Evolutionary conservation across 495 filamentous ascomycete species (phyloP), one percentile per base, ranked within the genome.

Genomic region (Annulohypoxylon bovei): DNA sequence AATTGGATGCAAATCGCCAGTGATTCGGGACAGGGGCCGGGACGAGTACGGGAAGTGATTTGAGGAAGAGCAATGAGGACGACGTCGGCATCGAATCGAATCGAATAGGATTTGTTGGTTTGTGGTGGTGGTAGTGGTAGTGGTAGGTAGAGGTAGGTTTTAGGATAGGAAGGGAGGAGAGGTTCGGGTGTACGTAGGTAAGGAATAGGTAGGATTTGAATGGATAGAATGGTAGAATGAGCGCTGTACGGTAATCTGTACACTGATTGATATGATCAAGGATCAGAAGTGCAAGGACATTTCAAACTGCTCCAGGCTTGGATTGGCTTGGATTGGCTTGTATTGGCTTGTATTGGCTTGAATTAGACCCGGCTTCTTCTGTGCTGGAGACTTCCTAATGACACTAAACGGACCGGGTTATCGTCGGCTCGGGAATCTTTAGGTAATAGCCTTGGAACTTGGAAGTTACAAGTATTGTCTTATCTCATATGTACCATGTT

Each of bases 51-150:
- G 39, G 33, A 61, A 49, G 53, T 37, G 22, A 55, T 52, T 52
- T 25, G 28, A 55, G 50, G 32, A 33, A 42, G 37, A 58, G 65
- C 61, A 59, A 62, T 60, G 60, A 35, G 61, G 47, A 68, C 46
- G 65, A 62, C 65, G 70, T 68, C 70, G 70, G 64, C 65, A 68
- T 72, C 70, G 70, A 68, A 64, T 72, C 70, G 70, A 72, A 58
- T 67, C 8, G 58, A 30, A 39, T 58, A 40, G 30, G 55, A 18
- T 18, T 42, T 42, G n/a, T n/a, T n/a, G n/a, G n/a, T 42, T 4
- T 18, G 6, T 42, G 39, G 39, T 42, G 18, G 39, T 20, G n/a
- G n/a, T 18, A 4, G 5, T 44, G 33, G 33, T 37, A 3, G 16
- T 49, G 14, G 47, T 52, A 23, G 47, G 47, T 30, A 16, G 23